These are phyloP conservation scores for Trifolium pratense DNA, from an alignment of 306 rosid genomes.

Conservation along the genomic window DNA sequence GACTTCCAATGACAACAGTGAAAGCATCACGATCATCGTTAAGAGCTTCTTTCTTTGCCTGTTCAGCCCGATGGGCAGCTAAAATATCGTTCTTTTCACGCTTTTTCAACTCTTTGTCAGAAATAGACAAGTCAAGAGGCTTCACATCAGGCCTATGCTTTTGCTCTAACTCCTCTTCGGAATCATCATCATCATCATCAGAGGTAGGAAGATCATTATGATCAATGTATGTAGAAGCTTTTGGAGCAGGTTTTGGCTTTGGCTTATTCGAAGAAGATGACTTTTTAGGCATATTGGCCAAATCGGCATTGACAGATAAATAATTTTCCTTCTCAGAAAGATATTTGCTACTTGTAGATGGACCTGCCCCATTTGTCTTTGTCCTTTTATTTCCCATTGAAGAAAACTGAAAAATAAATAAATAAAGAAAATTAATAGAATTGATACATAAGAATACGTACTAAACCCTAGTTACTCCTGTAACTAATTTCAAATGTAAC, in stretches of 20 bases:
- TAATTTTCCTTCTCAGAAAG: not conserved
- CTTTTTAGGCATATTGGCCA: slow-evolving; percentile 15
- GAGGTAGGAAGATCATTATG: slow-evolving; percentile 13
- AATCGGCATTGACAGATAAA: slow-evolving; percentile 11
- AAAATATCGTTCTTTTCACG: slow-evolving; percentile 18
- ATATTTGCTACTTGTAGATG: slow-evolving; percentile 8
- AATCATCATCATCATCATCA: slow-evolving; percentile 1
- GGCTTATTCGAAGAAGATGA: slow-evolving; percentile 2
- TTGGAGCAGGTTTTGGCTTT: slow-evolving; percentile 20
- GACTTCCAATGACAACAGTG: slow-evolving; percentile 19
- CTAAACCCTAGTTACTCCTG: no score
- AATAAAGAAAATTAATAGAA: not conserved
- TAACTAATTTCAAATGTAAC: no score
- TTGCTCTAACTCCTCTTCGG: not conserved
- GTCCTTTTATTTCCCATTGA: slow-evolving; percentile 4
- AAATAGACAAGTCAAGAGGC: slow-evolving; percentile 16
- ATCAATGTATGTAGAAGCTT: slow-evolving; percentile 17
- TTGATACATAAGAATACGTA: no score
- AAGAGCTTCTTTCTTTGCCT: slow-evolving; percentile 15
- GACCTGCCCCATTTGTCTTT: not conserved
- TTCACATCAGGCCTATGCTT: slow-evolving; percentile 7
- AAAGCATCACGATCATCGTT: slow-evolving; percentile 26
- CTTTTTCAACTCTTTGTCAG: slow-evolving; percentile 26
- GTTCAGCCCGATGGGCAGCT: slow-evolving; percentile 10
- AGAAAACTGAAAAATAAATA: not conserved